Base-by-base conservation (phyloP, 768 basidiomycete species). In the Leucocoprinus sp. region DNA sequence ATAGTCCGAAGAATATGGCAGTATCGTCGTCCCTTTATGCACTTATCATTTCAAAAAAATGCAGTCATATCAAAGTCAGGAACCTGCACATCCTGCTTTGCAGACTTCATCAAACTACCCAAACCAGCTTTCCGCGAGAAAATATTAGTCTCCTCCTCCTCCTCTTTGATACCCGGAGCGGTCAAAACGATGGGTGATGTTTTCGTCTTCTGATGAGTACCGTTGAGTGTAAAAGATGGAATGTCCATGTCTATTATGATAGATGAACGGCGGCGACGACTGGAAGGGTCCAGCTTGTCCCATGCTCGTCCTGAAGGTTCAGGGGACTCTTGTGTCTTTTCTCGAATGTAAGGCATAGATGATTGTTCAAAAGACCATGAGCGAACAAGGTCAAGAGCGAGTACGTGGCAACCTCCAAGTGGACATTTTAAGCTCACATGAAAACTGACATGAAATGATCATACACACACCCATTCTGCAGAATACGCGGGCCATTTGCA, bases 301-400 rank as follows among this genome's bases (percentile, higher is more conserved):
- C n/a, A n/a, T n/a, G n/a, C n/a, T n/a, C n/a, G n/a, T n/a, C n/a
- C n/a, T n/a, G n/a, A n/a, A n/a, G 43, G 9, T 4, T 34, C 34
- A 45, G 42, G 38, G 17, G 50, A 26, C 11, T 42, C 17, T 42
- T 35, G 17, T 9, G 11, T 28, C 26, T 3, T 26, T 37, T 38
- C 47, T 38, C 48, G 51, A 7, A 52, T 58, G 19, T 58, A 36
- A 6, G 54, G 52, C 37, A 69, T 68, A 18, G 82, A 76, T 27
- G 92, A 90, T 36, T 83, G 74, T 42, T 86, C 85, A 60, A 96
- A 97, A 1, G 88, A 84, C 93, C 93, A 97, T 0, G 86, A 84
- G 21, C 78, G 75, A 29, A 95, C 82, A 14, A 99, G 80, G 59
- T 92, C 82, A 28, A 99, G 72, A 4, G 90, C 93, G n/a, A 99